Base-by-base conservation (phyloP, 208 protist species). In the Balamuthia mandrillaris region DNA sequence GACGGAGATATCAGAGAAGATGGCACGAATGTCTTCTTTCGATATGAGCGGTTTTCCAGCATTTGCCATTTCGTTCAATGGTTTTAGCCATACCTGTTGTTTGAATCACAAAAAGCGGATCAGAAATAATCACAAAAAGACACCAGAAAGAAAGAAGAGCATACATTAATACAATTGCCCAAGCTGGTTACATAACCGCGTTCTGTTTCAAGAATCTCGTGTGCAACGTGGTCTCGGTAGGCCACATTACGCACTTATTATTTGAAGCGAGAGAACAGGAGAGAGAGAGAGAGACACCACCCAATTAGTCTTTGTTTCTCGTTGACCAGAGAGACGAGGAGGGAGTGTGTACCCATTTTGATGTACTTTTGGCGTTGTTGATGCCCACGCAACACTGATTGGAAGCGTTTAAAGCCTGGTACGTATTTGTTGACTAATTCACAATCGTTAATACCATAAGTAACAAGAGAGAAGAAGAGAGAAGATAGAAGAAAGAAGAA, bases 381-480 rank as follows among this genome's bases (percentile, higher is more conserved):
- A 31, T 75, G 49, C 37, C 65, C 65, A 31, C 65, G 65, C 31
- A 75, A 31, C 37, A 75, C 37, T 24, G 27, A 39, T 31, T 75
- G 65, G 3, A 75, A 75, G 14, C 65, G 65, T 21, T 51, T 51
- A 31, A 75, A 75, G 41, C 27, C 65, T 24, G 65, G 65, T 16
- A 75, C 65, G n/a, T 75, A 75, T 12, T 21, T 75, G 31, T 75
- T 47, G 18, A 75, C 61, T 72, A 27, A n/a, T n/a, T n/a, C n/a
- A n/a, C n/a, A n/a, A n/a, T n/a, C n/a, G n/a, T n/a, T n/a, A n/a
- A n/a, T n/a, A n/a, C n/a, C n/a, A n/a, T n/a, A n/a, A n/a, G n/a
- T n/a, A n/a, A n/a, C n/a, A n/a, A n/a, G n/a, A n/a, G n/a, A n/a
- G n/a, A n/a, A 7, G 7, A 27, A 9, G 7, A 60, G 7, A 60